phyloP scores from a whole-genome alignment of 108 stramenopile species.

The Schizochytrium sp. region DNA sequence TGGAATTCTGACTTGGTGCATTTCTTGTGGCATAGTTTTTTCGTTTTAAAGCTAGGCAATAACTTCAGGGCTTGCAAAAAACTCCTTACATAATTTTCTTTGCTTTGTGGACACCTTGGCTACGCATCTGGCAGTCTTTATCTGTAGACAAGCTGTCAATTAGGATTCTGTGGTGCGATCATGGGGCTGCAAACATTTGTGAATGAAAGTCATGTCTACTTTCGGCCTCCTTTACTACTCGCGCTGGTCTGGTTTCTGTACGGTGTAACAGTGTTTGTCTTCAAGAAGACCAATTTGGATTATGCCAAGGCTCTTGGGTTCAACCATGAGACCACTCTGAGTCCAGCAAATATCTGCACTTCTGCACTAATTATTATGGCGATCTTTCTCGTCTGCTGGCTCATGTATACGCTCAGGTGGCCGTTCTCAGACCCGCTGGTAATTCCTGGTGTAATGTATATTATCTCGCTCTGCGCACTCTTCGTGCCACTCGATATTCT shows the following conservation, averaged over 20 bases:
- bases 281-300: slow-evolving; percentile 3
- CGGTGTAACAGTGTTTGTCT: slow-evolving; percentile 31
- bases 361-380: slow-evolving; percentile 6
- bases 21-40: too few relatives aligned
- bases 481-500: slow-evolving; percentile 47
- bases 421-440: slow-evolving; percentile 43
- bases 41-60: too few relatives aligned
- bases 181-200: slow-evolving; percentile 43
- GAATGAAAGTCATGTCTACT: slow-evolving; percentile 42
- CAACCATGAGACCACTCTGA: background rate
- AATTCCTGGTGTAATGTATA: slow-evolving; percentile 38
- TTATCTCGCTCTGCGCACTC: background rate
- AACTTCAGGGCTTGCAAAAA: too few relatives aligned
- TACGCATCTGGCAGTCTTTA: too few relatives aligned
- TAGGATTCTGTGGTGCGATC: too few relatives aligned
- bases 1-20: too few relatives aligned
- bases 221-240: slow-evolving; percentile 24
- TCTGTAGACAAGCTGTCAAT: too few relatives aligned
- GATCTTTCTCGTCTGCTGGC: slow-evolving; percentile 26
- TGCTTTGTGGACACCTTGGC: too few relatives aligned
- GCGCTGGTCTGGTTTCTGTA: slow-evolving; percentile 47
- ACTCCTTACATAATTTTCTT: too few relatives aligned
- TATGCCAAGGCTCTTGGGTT: slow-evolving; percentile 49
- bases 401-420: slow-evolving; percentile 29
- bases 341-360: slow-evolving; percentile 14